Conservation (phyloP, 2,329 filamentous ascomycete species). For the Hypoxylon sp. region DNA sequence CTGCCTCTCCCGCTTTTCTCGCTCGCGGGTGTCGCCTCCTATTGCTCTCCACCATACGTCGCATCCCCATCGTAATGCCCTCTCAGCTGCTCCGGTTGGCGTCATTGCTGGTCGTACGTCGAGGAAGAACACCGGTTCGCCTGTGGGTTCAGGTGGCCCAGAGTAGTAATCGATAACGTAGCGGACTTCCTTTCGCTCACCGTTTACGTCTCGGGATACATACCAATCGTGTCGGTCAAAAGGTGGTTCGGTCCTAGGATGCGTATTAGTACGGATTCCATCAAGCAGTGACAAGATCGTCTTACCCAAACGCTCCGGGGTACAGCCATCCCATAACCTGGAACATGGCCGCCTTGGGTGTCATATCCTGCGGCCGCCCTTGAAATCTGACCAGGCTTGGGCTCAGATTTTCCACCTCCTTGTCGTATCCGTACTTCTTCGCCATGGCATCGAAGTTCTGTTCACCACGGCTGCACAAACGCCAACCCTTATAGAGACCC, state of each 20-base stretch:
- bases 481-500: conserved; percentile 80
- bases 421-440: conserved; percentile 63
- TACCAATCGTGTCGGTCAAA: conserved; percentile 99
- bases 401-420: conserved; percentile 67
- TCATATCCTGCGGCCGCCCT: conserved; percentile 88
- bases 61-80: conserved; percentile 88
- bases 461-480: conserved; percentile 81
- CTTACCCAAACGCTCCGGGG: conserved; percentile 83
- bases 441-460: conserved; percentile 65
- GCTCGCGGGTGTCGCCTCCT: conserved; percentile 75
- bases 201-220: conserved; percentile 79
- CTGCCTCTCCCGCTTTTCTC: conserved; percentile 54
- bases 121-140: conserved; percentile 94
- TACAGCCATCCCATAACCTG: conserved; percentile 84
- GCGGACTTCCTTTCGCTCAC: conserved; percentile 81
- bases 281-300: conserved; percentile 29
- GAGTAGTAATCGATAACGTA: conserved; percentile 99
- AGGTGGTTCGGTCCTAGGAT: conserved; percentile 79
- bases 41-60: conserved; percentile 95
- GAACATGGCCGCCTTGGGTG: conserved; percentile 89
- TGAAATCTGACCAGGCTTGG: conserved; percentile 90
- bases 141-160: conserved; percentile 83
- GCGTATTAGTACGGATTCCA: conserved; percentile 14
- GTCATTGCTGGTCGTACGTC: conserved; percentile 93
- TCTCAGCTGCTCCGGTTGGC: conserved; percentile 83